Base-by-base conservation (phyloP, 352 stramenopile genomes). In the Globisporangium spiculum region DNA sequence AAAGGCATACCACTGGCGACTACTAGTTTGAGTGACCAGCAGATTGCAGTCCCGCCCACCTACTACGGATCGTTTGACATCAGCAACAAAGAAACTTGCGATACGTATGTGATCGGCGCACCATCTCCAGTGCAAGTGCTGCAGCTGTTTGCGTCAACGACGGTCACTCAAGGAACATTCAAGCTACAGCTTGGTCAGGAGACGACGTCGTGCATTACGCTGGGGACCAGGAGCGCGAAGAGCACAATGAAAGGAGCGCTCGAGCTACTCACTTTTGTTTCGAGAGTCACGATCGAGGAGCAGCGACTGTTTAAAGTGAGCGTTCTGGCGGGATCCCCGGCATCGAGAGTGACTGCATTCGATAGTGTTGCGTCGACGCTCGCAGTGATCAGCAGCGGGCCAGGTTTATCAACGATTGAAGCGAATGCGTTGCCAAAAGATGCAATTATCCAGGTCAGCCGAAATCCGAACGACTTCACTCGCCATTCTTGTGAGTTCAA, bases 391-490 rank as follows among this genome's bases (percentile, higher is more conserved):
- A 85, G 69, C 30, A 70, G 59, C 3, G 72, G 73, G 1, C 52
- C 53, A 26, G 73, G 81, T 14, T 65, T 93, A 14, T 83, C 72
- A 18, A 30, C 53, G 18, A 44, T 2, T 2, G 70, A 94, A 65
- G 75, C 71, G 4, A 68, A 6, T 2, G 69, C 65, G 9, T 59
- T 94, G 30, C 38, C 38, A 0, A 27, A 70, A 27, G 50, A 74
- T n/a, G 62, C 81, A 6, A 74, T 93, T 20, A 81, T 94, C 26
- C 80, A 80, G 69, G 83, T 92, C n/a, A 89, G 81, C 52, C 84
- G 82, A 6, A 93, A 91, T 63, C 80, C 83, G 30, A 88, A 90
- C 60, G 79, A 92, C 60, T 83, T 90, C 59, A 81, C 74, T 7
- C 80, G 75, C 38, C 75, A 92, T 46, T 83, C 77, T 0, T 94